Conservation (phyloP, 2,329 filamentous ascomycete species). For the Pyrenochaeta sp. region DNA sequence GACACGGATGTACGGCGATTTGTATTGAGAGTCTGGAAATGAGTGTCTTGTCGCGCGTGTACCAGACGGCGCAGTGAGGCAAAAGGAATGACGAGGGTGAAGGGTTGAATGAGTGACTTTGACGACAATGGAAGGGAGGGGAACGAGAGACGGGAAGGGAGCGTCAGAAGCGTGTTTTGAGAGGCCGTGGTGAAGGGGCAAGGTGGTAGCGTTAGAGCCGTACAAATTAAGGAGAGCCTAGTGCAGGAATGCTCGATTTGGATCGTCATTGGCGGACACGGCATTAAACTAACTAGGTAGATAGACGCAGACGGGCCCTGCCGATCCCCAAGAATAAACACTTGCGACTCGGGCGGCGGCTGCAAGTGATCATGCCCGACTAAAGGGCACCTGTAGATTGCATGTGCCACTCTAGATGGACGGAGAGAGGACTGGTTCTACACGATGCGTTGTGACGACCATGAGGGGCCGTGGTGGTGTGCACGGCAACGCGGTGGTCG, state of each 20-base stretch:
- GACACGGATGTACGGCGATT: constrained; percentile 9
- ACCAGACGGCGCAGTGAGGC: constrained; percentile 42
- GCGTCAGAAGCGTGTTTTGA: constrained; percentile 36
- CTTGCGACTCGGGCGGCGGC: constrained; percentile 3
- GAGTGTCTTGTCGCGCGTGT: constrained; percentile 44
- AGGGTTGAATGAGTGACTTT: constrained; percentile 40
- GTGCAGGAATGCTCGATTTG: constrained; percentile 17
- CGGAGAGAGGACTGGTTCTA: no score
- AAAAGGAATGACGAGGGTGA: constrained; percentile 32
- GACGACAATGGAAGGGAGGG: constrained; percentile 32
- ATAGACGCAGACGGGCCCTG: constrained; percentile 24
- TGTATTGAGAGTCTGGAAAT: constrained; percentile 21
- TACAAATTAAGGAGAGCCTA: constrained; percentile 29
- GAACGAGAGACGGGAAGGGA: constrained; percentile 27
- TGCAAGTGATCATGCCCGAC: constrained; percentile 1
- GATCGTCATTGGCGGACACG: constrained; percentile 14
- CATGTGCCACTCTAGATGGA: no score
- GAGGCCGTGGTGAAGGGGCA: constrained; percentile 32
- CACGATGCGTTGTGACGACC: no score
- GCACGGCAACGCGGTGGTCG: no score
- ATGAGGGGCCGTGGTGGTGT: no score
- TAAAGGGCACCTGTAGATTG: no score
- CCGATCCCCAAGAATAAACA: constrained; percentile 19
- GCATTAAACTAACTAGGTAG: constrained; percentile 19
- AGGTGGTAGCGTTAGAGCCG: constrained; percentile 30